These are phyloP conservation scores for Tetracladium marchalianum DNA, from an alignment of 495 filamentous ascomycete genomes.

Conservation along the genomic window DNA sequence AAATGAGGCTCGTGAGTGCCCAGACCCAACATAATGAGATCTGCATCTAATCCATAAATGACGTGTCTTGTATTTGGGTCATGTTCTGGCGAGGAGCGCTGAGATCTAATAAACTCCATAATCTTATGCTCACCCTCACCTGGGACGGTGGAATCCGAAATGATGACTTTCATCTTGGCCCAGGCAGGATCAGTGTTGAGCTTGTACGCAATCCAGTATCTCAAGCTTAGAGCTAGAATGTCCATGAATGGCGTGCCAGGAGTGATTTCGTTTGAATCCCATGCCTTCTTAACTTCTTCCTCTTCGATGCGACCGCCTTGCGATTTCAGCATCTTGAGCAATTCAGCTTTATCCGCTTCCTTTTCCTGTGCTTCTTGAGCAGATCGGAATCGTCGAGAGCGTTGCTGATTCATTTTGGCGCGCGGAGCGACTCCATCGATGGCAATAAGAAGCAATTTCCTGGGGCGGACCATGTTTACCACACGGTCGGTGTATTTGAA, in stretches of 20 bases:
- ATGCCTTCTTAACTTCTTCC: constrained; percentile 74
- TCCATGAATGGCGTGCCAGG: constrained; percentile 99
- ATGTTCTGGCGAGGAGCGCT: constrained; percentile 80
- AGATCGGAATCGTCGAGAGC: constrained; percentile 81
- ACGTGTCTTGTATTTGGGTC: constrained; percentile 96
- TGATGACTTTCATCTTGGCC: constrained; percentile 94
- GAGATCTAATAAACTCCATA: constrained; percentile 95
- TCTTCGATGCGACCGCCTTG: constrained; percentile 54
- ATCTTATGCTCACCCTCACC: constrained; percentile 99
- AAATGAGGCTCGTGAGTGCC: constrained; percentile 97
- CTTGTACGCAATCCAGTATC: constrained; percentile 96
- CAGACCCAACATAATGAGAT: constrained; percentile 97
- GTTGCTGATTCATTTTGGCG: constrained; percentile 97
- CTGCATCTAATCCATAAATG: constrained; percentile 91
- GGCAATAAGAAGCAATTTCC: constrained; percentile 94
- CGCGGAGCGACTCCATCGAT: constrained; percentile 92
- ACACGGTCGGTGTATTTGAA: constrained; percentile 97
- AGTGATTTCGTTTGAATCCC: constrained; percentile 97
- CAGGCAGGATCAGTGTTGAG: constrained; percentile 95
- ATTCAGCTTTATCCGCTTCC: constrained; percentile 80
- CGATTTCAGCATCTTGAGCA: constrained; percentile 68
- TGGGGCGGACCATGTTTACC: constrained; percentile 93
- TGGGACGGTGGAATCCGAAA: constrained; percentile 94
- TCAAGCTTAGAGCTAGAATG: constrained; percentile 78
- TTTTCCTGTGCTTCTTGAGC: constrained; percentile 92